A percentile compares a stretch with the other conserved stretches of the same genome.
phyloP scores from a whole-genome alignment of 2,329 filamentous ascomycete genomes.

The Zopfia rhizophila region DNA sequence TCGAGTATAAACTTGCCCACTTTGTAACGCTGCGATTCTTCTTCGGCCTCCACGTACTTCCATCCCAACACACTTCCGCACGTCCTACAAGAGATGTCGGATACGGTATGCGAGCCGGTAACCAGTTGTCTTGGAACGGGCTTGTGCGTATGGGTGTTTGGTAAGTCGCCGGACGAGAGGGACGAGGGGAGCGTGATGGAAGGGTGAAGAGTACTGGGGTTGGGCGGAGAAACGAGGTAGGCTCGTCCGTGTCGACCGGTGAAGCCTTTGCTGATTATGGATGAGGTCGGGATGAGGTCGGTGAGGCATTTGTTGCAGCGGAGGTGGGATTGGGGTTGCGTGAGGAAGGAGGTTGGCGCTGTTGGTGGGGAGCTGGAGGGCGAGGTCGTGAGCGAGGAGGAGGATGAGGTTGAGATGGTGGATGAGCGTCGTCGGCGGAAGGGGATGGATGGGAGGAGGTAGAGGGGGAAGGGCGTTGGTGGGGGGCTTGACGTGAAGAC shows the following conservation, averaged over 20 bases:
- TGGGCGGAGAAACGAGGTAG: conserved; percentile 66
- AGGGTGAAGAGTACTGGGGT: conserved; percentile 41
- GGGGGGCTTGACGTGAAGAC: too few relatives aligned
- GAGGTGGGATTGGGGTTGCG: conserved; percentile 60
- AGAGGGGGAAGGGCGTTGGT: conserved; percentile 55
- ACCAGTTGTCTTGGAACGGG: conserved; percentile 69
- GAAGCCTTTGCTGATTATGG: conserved; percentile 73
- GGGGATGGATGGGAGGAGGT: conserved; percentile 48
- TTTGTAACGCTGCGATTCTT: conserved; percentile 71
- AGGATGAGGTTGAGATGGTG: conserved; percentile 45
- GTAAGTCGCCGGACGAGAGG: conserved; percentile 51
- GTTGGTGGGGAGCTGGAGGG: conserved; percentile 36
- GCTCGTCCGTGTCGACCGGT: conserved; percentile 72
- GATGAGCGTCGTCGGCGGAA: conserved; percentile 54
- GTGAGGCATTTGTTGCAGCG: conserved; percentile 68
- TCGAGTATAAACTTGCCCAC: conserved; percentile 75
- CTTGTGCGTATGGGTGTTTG: conserved; percentile 68
- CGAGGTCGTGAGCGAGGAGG: conserved; percentile 30
- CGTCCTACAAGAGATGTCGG: conserved; percentile 66
- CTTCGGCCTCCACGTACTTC: conserved; percentile 72
- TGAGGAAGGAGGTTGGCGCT: conserved; percentile 37
- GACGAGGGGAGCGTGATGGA: conserved; percentile 29
- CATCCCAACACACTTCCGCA: conserved; percentile 69
- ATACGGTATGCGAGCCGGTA: conserved; percentile 71
- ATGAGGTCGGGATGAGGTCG: conserved; percentile 67